Conservation (phyloP, 202 grass and related monocot genomes). For the Cymbopogon flexuosus region DNA sequence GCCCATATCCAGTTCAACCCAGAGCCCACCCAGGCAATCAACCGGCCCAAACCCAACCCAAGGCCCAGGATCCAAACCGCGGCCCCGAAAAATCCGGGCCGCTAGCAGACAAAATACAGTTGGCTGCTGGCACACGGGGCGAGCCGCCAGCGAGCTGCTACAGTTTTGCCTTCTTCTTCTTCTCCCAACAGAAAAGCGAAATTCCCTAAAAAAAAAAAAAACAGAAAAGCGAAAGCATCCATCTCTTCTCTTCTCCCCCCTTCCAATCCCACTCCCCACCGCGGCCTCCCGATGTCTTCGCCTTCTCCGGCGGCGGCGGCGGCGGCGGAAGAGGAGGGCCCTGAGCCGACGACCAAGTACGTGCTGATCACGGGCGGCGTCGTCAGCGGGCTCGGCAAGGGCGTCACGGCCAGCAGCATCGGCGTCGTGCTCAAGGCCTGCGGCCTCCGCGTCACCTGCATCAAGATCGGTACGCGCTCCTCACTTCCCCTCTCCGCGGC, state of each 20-base stretch:
- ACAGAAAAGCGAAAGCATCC: neutral
- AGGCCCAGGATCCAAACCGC: neutral
- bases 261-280: too few relatives aligned
- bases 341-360: conserved; percentile 63
- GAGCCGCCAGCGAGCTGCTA: neutral
- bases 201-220: too few relatives aligned
- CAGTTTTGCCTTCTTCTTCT: neutral
- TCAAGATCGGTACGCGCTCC: conserved; percentile 66
- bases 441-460: conserved; percentile 84
- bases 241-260: neutral
- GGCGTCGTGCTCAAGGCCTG: conserved; percentile 90
- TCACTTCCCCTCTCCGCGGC: neutral
- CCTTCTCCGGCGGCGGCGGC: neutral
- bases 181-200: neutral
- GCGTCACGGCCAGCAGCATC: conserved; percentile 84
- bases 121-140: neutral
- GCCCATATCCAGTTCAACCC: neutral
- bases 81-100: neutral
- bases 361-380: conserved; percentile 82
- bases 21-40: too few relatives aligned
- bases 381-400: conserved; percentile 90
- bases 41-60: too few relatives aligned
- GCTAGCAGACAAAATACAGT: neutral
- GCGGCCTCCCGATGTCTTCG: neutral
- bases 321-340: neutral